A percentile compares a stretch with the other conserved stretches of the same genome.
Evolutionary conservation across 2,329 filamentous ascomycete species (phyloP).

Genomic region (Coccinonectria pachysandricola): DNA sequence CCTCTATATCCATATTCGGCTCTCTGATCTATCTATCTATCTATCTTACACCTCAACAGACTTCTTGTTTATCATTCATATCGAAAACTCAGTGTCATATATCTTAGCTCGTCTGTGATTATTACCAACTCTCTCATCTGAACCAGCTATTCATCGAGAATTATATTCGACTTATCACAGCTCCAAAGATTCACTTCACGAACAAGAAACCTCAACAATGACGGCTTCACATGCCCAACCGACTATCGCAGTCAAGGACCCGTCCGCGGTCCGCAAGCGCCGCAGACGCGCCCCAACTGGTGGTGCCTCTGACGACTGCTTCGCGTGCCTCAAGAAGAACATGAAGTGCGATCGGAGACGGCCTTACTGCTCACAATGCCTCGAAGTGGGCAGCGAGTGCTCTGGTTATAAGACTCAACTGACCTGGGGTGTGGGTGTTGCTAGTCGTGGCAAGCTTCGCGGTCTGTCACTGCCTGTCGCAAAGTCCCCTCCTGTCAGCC

Average conservation of each 20-base stretch:
- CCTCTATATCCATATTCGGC: neutral
- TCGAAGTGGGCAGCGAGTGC: constrained; percentile 85
- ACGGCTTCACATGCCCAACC: constrained; percentile 38
- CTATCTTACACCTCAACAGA: neutral
- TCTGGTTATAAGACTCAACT: constrained; percentile 93
- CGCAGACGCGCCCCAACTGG: constrained; percentile 81
- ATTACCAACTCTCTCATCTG: neutral
- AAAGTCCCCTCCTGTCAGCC: constrained; percentile 46
- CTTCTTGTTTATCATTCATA: neutral
- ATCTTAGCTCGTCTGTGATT: constrained; percentile 2
- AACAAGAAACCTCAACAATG: constrained; percentile 27
- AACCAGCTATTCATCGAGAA: constrained; percentile 6
- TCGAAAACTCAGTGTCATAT: constrained; percentile 1
- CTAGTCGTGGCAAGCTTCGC: constrained; percentile 87
- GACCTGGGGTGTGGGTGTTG: constrained; percentile 93
- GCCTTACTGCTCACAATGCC: constrained; percentile 90
- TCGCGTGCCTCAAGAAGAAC: constrained; percentile 76
- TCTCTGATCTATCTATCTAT: neutral
- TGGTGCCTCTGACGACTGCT: constrained; percentile 90
- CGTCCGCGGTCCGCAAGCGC: constrained; percentile 52
- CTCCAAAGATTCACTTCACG: constrained; percentile 4
- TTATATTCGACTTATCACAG: constrained; percentile 1
- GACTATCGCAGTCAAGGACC: constrained; percentile 37
- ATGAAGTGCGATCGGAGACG: constrained; percentile 82
- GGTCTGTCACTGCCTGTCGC: constrained; percentile 69